Evolutionary conservation across 805 yeast species (phyloP).

Genomic region (Blastobotrys terrestris): DNA sequence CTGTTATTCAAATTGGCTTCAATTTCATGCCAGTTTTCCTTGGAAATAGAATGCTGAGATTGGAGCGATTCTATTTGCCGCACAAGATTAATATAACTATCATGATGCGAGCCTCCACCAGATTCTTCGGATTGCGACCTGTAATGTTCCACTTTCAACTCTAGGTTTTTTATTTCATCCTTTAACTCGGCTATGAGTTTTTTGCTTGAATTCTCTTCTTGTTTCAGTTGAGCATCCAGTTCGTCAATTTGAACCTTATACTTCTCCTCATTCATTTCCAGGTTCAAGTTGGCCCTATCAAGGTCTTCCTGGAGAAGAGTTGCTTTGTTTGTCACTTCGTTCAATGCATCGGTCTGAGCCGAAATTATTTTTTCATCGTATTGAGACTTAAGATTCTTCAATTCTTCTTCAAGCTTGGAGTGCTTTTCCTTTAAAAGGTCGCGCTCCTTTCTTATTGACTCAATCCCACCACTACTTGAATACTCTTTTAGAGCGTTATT

Average conservation of each 20-base stretch:
- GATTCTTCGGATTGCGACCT: conserved; percentile 54
- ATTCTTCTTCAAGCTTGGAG: conserved; percentile 22
- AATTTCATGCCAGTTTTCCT: conserved; percentile 75
- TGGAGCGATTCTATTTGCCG: conserved; percentile 52
- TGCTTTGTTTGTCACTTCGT: conserved; percentile 23
- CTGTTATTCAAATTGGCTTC: conserved; percentile 57
- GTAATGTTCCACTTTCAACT: conserved; percentile 61
- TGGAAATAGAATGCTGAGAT: conserved; percentile 66
- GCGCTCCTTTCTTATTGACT: conserved; percentile 7
- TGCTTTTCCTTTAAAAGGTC: background rate
- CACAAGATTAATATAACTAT: conserved; percentile 32
- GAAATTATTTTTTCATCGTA: conserved; percentile 25
- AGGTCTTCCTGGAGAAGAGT: conserved; percentile 27
- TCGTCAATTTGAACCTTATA: conserved; percentile 11
- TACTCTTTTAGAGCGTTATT: conserved; percentile 14
- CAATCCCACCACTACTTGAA: conserved; percentile 9
- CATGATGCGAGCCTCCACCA: conserved; percentile 25
- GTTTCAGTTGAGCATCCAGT: conserved; percentile 28
- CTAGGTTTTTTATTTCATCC: conserved; percentile 43
- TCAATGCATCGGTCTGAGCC: conserved; percentile 26
- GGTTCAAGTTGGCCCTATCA: conserved; percentile 27
- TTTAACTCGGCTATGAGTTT: conserved; percentile 22
- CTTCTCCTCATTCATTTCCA: conserved; percentile 33
- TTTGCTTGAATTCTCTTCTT: conserved; percentile 8
- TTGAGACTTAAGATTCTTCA: conserved; percentile 23